Evolutionary conservation across 441 rosid species (phyloP).

Genomic region (Gossypium gossypioides): DNA sequence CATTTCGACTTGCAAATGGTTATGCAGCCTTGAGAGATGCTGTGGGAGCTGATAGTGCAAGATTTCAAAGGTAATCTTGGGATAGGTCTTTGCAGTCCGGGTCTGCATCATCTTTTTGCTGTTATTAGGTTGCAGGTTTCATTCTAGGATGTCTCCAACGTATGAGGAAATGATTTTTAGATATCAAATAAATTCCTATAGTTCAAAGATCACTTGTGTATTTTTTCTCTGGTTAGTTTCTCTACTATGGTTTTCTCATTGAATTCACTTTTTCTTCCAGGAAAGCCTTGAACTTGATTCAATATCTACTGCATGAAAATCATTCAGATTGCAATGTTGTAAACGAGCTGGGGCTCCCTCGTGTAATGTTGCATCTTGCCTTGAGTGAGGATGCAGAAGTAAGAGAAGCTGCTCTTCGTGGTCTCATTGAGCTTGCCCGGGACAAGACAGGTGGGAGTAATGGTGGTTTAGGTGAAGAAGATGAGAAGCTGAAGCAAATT

Average conservation of each 20-base stretch:
- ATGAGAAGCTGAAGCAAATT: slow-evolving; percentile 50
- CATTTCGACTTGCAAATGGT: slow-evolving; percentile 86
- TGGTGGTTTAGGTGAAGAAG: slow-evolving; percentile 33
- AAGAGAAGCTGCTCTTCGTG: slow-evolving; percentile 75
- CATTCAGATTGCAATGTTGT: slow-evolving; percentile 50
- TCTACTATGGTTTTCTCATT: neutral
- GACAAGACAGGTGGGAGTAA: slow-evolving; percentile 29
- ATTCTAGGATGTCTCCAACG: neutral
- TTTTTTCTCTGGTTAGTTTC: neutral
- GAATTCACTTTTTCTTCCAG: slow-evolving; percentile 28
- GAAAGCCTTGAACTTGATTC: slow-evolving; percentile 79
- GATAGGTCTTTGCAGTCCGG: neutral
- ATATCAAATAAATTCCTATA: neutral
- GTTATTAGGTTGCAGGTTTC: neutral
- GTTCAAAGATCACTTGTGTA: neutral
- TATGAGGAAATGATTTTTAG: neutral
- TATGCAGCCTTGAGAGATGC: slow-evolving; percentile 75
- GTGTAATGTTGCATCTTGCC: slow-evolving; percentile 71
- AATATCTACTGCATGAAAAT: slow-evolving; percentile 72
- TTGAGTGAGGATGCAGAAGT: slow-evolving; percentile 59
- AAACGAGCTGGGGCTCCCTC: slow-evolving; percentile 64
- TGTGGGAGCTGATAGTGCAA: slow-evolving; percentile 47
- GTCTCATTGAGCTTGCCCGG: slow-evolving; percentile 57
- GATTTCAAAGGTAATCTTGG: slow-evolving; percentile 68
- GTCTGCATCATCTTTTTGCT: neutral